Evolutionary conservation across 192 early-diverging fungal genomes (phyloP), one percentile per base, ranked within the genome.

Genomic region (Coemansia sp.): DNA sequence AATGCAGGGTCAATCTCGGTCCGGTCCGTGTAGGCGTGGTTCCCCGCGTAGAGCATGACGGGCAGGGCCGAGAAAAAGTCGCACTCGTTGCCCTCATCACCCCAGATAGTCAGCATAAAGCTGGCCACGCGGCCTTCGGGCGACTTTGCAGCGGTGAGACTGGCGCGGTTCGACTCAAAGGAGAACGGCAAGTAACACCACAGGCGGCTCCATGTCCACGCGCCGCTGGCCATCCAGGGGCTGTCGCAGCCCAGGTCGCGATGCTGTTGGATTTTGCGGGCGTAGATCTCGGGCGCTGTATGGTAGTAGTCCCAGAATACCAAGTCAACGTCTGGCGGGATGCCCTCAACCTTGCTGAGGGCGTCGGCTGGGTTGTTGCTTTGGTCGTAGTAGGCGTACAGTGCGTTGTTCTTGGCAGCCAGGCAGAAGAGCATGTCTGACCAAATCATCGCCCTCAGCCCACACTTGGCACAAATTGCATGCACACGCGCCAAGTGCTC

Each of bases 241-340:
- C 85, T 71, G 0, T 61, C 85, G 76, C 91, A 92, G 21, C 92
- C 92, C 32, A 94, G 74, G 55, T 93, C 92, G 16, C 90, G 85
- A 64, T 95, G 94, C 67, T 94, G 92, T 68, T 89, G 84, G 69
- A 95, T 89, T 66, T 95, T 94, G 67, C 80, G 79, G 5, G 84
- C 64, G 74, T 95, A 95, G 2, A 88, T 84, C 62, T 93, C 89
- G 39, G 88, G 74, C 50, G 62, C 61, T 30, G 89, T 90, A 71
- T 94, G 92, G 69, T 94, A 94, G 68, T 94, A 95, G 71, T 95
- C 92, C 94, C 94, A 95, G 58, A 91, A 95, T 19, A 94, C 87
- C 37, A 94, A 80, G 32, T 91, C 87, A 13, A 91, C 72, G 60
- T 88, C 87, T 3, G 72, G 62, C 49, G 93, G 93, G 46, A 94